Percentiles rank a stretch among this genome's conserved stretches.
Conservation (phyloP, 2,329 filamentous ascomycete genomes). For the Dactylellina haptotyla region DNA sequence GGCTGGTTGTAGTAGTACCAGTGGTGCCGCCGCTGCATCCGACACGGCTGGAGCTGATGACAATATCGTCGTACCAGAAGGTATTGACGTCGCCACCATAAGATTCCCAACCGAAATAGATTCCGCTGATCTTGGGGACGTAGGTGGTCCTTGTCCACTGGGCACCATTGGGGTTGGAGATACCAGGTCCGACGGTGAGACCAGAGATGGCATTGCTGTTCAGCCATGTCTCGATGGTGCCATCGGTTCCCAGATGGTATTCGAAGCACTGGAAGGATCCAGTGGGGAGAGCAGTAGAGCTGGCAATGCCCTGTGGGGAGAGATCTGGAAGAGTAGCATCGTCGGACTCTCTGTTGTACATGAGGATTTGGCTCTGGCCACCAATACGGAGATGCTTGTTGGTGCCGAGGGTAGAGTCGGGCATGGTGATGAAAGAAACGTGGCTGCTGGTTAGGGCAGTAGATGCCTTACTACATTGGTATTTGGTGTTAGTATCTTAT, state of each 20-base stretch:
- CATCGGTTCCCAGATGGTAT: conserved; percentile 70
- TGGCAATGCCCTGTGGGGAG: conserved; percentile 69
- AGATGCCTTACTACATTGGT: conserved; percentile 65
- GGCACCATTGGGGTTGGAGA: conserved; percentile 66
- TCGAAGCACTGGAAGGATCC: conserved; percentile 70
- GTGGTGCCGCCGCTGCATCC: conserved; percentile 61
- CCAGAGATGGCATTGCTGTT: conserved; percentile 67
- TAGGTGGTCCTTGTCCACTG: conserved; percentile 67
- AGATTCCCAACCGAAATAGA: conserved; percentile 73
- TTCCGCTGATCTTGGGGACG: conserved; percentile 67
- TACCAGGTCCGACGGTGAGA: conserved; percentile 65
- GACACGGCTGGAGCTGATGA: conserved; percentile 64
- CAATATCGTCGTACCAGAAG: conserved; percentile 72
- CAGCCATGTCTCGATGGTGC: conserved; percentile 71
- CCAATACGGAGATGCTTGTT: conserved; percentile 72
- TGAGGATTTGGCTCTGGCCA: conserved; percentile 70
- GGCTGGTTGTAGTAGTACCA: conserved; percentile 29
- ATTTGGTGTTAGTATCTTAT: conserved; percentile 55
- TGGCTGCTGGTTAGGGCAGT: conserved; percentile 70
- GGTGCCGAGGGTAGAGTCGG: conserved; percentile 67
- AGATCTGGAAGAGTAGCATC: conserved; percentile 72
- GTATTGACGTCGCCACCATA: conserved; percentile 71
- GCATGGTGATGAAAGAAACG: conserved; percentile 73
- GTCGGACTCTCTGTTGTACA: conserved; percentile 73
- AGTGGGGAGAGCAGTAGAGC: conserved; percentile 66